Evolutionary conservation across 2,329 filamentous ascomycete species (phyloP).

Genomic region (Neofusicoccum kwambonambiense): DNA sequence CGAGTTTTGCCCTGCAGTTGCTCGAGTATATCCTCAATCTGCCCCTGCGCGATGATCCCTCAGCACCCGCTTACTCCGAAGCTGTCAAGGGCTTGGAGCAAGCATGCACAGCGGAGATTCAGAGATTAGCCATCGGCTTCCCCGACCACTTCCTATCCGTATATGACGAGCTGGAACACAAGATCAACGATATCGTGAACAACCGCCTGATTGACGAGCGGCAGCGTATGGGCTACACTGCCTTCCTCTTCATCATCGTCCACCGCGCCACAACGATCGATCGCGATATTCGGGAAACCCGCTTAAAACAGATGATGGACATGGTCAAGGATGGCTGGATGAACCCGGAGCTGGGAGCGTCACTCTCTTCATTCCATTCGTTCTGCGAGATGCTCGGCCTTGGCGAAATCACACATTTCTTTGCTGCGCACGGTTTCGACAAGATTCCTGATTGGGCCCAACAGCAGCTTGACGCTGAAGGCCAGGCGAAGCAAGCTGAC

Average conservation of each 20-base stretch:
- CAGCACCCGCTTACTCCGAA: conserved; percentile 75
- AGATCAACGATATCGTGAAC: conserved; percentile 76
- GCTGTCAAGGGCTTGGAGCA: conserved; percentile 85
- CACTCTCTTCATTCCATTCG: conserved; percentile 70
- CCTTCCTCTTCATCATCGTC: conserved; percentile 90
- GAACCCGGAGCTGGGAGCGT: conserved; percentile 63
- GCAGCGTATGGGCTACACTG: conserved; percentile 79
- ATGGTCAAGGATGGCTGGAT: conserved; percentile 82
- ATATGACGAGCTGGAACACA: conserved; percentile 81
- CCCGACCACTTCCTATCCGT: conserved; percentile 79
- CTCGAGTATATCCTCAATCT: conserved; percentile 88
- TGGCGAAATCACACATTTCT: conserved; percentile 76
- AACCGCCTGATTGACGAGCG: conserved; percentile 76
- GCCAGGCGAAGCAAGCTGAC: conserved; percentile 72
- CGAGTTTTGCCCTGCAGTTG: conserved; percentile 81
- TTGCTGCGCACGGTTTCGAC: conserved; percentile 70
- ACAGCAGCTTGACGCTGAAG: conserved; percentile 73
- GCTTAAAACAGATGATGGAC: conserved; percentile 75
- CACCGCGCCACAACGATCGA: conserved; percentile 80
- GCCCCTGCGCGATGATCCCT: conserved; percentile 69
- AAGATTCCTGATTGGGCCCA: conserved; percentile 80
- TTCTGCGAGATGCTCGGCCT: conserved; percentile 82
- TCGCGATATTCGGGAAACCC: conserved; percentile 65
- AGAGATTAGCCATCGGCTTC: conserved; percentile 85
- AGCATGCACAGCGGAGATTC: conserved; percentile 81